phyloP scores from a whole-genome alignment of 2,329 filamentous ascomycete species.

The Apiospora sp. region DNA sequence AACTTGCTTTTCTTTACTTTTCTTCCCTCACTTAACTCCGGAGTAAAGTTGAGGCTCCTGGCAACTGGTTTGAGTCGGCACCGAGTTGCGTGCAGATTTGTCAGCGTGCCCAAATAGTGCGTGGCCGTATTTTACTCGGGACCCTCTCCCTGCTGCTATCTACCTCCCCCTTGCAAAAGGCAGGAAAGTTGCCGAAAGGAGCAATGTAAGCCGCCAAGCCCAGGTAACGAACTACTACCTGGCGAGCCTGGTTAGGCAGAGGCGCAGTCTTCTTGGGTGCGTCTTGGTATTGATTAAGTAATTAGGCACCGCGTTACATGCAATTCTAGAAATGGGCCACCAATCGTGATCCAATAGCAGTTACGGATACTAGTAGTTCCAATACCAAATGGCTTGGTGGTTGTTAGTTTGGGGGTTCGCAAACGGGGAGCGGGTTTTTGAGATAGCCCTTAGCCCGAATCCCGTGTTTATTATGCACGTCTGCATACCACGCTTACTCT shows the following conservation, averaged over 20 bases:
- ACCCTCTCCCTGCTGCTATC: background rate
- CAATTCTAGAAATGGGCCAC: background rate
- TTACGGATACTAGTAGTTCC: no score
- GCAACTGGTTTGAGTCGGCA: background rate
- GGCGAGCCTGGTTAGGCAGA: background rate
- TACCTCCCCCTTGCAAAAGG: background rate
- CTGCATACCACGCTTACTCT: background rate
- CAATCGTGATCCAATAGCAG: no score
- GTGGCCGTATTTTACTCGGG: background rate
- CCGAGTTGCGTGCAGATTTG: background rate
- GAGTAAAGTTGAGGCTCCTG: background rate
- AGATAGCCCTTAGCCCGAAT: background rate
- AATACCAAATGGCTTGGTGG: background rate
- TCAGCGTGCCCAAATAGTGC: background rate
- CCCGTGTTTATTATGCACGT: no score
- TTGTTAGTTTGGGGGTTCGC: background rate
- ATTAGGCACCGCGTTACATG: background rate
- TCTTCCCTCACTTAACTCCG: background rate
- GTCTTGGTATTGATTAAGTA: background rate
- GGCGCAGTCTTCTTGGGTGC: background rate
- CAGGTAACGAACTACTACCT: background rate
- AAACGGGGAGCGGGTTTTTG: background rate
- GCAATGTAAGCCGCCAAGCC: background rate
- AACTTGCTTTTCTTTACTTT: background rate
- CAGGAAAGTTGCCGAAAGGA: background rate